These are phyloP conservation scores for Spathaspora arborariae DNA, from an alignment of 805 yeast species.

Conservation along the genomic window DNA sequence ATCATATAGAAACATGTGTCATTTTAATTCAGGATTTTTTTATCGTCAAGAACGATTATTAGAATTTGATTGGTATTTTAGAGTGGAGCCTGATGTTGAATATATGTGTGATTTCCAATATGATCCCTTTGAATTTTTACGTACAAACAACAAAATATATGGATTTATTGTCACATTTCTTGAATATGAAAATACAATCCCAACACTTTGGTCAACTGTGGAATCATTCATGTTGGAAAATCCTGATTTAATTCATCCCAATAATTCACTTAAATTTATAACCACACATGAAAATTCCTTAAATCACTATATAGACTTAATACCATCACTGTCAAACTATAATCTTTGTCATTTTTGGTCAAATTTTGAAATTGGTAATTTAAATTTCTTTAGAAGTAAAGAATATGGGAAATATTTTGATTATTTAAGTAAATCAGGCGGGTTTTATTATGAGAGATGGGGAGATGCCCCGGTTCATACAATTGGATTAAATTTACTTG, in stretches of 20 bases:
- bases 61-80: conserved; percentile 53
- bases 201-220: conserved; percentile 49
- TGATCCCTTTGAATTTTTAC: conserved; percentile 47
- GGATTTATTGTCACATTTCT: conserved; percentile 50
- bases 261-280: conserved; percentile 46
- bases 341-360: conserved; percentile 67
- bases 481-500: conserved; percentile 30
- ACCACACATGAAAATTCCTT: conserved; percentile 39
- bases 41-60: conserved; percentile 43
- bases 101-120: conserved; percentile 55
- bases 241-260: conserved; percentile 44
- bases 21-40: conserved; percentile 67
- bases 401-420: conserved; percentile 45
- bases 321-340: conserved; percentile 29
- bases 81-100: conserved; percentile 59
- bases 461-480: conserved; percentile 52
- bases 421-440: conserved; percentile 44
- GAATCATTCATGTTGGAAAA: conserved; percentile 39
- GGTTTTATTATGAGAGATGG: conserved; percentile 59
- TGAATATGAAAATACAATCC: conserved; percentile 51
- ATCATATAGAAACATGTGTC: conserved; percentile 64
- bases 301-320: conserved; percentile 12
- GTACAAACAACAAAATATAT: conserved; percentile 42
- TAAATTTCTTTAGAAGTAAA: conserved; percentile 46
- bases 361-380: conserved; percentile 54